phyloP scores from a whole-genome alignment of 495 filamentous ascomycete genomes.

The Chlorociboria aeruginascens region DNA sequence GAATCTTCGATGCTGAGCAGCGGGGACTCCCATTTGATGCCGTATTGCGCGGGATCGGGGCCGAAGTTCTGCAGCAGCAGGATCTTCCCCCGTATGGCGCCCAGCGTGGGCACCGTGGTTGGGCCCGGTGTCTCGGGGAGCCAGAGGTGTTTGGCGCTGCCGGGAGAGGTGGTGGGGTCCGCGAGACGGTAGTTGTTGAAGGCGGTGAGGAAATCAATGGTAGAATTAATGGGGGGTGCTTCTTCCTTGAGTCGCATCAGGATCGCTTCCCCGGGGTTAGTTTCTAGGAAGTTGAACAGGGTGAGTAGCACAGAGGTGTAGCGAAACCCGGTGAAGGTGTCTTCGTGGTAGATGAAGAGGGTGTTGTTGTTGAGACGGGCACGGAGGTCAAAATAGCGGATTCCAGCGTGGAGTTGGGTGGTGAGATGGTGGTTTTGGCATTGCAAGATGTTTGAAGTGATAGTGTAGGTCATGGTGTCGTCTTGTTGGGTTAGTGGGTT shows the following conservation, averaged over 20 bases:
- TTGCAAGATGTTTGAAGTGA: slow-evolving; percentile 6
- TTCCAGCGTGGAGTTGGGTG: slow-evolving; percentile 18
- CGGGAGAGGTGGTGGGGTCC: slow-evolving; percentile 10
- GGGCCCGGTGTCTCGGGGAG: slow-evolving; percentile 7
- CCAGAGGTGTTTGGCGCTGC: slow-evolving; percentile 13
- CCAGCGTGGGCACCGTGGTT: slow-evolving; percentile 17
- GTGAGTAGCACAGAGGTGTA: slow-evolving; percentile 17
- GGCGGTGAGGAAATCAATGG: slow-evolving; percentile 17
- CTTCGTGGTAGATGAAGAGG: slow-evolving; percentile 21
- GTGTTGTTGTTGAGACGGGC: slow-evolving; percentile 17
- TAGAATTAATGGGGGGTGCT: slow-evolving; percentile 5
- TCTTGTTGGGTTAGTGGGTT: neutral
- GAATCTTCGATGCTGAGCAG: slow-evolving; percentile 12
- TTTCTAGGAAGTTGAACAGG: slow-evolving; percentile 16
- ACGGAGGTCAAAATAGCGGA: slow-evolving; percentile 23
- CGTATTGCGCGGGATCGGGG: slow-evolving; percentile 7
- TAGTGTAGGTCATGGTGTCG: slow-evolving; percentile 20
- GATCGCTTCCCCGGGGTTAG: slow-evolving; percentile 11
- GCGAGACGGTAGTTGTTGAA: slow-evolving; percentile 18
- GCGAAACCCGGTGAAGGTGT: slow-evolving; percentile 15
- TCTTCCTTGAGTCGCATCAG: slow-evolving; percentile 24
- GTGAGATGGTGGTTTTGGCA: slow-evolving; percentile 16
- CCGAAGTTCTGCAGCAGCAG: slow-evolving; percentile 23
- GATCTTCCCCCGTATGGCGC: slow-evolving; percentile 17
- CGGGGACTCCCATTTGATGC: slow-evolving; percentile 15